Evolutionary conservation across 2,329 filamentous ascomycete species (phyloP), one percentile per base, ranked within the genome.

Genomic region (Fusarium sp.): DNA sequence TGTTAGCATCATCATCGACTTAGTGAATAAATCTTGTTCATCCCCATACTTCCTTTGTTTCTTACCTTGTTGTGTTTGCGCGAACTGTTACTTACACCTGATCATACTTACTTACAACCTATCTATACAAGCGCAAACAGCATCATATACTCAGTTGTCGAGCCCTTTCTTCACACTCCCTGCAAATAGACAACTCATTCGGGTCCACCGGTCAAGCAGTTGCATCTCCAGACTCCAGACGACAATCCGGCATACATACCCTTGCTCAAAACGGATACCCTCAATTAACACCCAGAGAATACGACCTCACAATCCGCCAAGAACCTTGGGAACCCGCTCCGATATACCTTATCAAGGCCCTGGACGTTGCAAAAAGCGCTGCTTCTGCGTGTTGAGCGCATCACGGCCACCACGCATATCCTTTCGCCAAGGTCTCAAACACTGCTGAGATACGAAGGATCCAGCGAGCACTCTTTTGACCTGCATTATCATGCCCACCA

Each of bases 21-120:
- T 54, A 32, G 52, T 58, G 44, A 61, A 68, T 68, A 70, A 70
- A 71, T 68, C 67, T 68, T 70, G 65, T 53, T 70, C 65, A 40
- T 43, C 14, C 60, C 64, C 67, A 40, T 57, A 24, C 37, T 47
- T 41, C 32, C 35, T 32, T 35, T 28, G 22, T 46, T 39, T 57
- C 22, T 28, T 33, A 49, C 22, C 37, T 40, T 51, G 28, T 9
- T 45, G 35, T 37, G 33, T n/a, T 37, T 37, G 35, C 35, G 35
- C 7, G 17, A n/a, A 37, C 50, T 40, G 41, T 55, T 41, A 48
- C 57, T 51, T 48, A 59, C 20, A 49, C 41, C 43, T 32, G 8
- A 54, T 35, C 41, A 28, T 62, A 44, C 30, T 24, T 44, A 40
- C 11, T 30, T 30, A 13, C 28, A 4, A 9, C 5, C 60, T 40